Evolutionary conservation across 176 grass and related monocot genomes (phyloP).

Genomic region (Tillandsia fasciculata): DNA sequence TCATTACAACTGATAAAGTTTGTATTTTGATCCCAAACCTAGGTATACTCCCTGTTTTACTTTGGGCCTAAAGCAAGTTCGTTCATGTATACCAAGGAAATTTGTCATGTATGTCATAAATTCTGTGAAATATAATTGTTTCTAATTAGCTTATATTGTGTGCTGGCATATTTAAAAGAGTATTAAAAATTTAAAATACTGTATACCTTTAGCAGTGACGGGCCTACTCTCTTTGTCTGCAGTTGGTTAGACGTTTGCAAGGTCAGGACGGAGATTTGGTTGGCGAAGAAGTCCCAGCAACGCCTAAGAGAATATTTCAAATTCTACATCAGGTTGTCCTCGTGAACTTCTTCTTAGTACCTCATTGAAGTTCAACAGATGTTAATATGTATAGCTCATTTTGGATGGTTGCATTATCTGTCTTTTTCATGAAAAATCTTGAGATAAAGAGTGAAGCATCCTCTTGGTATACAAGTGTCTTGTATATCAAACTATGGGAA

Average conservation of each 20-base stretch:
- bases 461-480: no score
- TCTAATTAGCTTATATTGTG: neutral
- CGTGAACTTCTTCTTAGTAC: neutral
- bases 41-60: no score
- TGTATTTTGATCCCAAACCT: no score
- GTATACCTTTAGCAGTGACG: neutral
- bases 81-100: no score
- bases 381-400: conserved; percentile 11
- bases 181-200: neutral
- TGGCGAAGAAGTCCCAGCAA: conserved; percentile 78
- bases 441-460: no score
- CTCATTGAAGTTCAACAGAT: conserved; percentile 1
- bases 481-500: no score
- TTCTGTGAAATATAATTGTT: no score
- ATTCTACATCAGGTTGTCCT: conserved; percentile 85
- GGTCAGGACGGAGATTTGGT: conserved; percentile 80
- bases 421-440: no score
- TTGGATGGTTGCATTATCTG: neutral
- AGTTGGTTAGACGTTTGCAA: conserved; percentile 95
- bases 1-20: no score
- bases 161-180: neutral
- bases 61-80: no score
- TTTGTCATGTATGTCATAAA: no score
- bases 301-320: conserved; percentile 98
- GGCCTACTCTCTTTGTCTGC: conserved; percentile 24